phyloP scores from a whole-genome alignment of 768 basidiomycete species.

The Filobasidium floriforme region DNA sequence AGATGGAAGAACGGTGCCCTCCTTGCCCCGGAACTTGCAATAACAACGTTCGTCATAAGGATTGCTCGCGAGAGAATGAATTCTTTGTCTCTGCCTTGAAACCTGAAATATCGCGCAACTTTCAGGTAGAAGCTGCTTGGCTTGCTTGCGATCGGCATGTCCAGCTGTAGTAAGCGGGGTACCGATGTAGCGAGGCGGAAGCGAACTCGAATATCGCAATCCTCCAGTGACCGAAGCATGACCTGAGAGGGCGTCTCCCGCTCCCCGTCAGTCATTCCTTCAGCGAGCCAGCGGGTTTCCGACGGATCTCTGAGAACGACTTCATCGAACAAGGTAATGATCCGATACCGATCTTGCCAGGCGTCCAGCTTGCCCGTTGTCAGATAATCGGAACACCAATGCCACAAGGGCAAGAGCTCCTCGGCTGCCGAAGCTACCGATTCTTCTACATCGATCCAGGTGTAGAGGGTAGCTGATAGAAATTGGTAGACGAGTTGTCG shows the following conservation, averaged over 20 bases:
- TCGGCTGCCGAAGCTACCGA: not conserved
- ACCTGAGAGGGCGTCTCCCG: not conserved
- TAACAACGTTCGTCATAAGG: slow-evolving; percentile 73
- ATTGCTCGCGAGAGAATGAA: slow-evolving; percentile 47
- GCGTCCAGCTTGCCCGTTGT: slow-evolving; percentile 6
- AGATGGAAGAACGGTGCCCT: slow-evolving; percentile 83
- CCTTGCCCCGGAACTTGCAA: slow-evolving; percentile 66
- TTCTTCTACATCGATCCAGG: slow-evolving; percentile 52
- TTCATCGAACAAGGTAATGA: slow-evolving; percentile 11
- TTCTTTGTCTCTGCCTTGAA: slow-evolving; percentile 23
- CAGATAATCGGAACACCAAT: slow-evolving; percentile 13
- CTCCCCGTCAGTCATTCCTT: not conserved
- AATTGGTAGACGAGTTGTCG: slow-evolving; percentile 57
- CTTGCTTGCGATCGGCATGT: not conserved
- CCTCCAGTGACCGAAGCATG: slow-evolving; percentile 11
- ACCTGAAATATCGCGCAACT: not conserved
- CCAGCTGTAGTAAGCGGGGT: slow-evolving; percentile 16
- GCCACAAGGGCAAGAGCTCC: slow-evolving; percentile 8
- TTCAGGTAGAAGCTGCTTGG: slow-evolving; percentile 4
- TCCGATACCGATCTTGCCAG: slow-evolving; percentile 12
- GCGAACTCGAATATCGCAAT: slow-evolving; percentile 19
- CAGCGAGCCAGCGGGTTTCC: slow-evolving; percentile 4
- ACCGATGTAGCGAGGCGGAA: slow-evolving; percentile 17
- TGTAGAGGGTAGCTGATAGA: slow-evolving; percentile 57
- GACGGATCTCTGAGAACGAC: slow-evolving; percentile 6